Evolutionary conservation across 2,329 filamentous ascomycete species (phyloP), one percentile per base, ranked within the genome.

Genomic region (Herpotrichia juniperi): DNA sequence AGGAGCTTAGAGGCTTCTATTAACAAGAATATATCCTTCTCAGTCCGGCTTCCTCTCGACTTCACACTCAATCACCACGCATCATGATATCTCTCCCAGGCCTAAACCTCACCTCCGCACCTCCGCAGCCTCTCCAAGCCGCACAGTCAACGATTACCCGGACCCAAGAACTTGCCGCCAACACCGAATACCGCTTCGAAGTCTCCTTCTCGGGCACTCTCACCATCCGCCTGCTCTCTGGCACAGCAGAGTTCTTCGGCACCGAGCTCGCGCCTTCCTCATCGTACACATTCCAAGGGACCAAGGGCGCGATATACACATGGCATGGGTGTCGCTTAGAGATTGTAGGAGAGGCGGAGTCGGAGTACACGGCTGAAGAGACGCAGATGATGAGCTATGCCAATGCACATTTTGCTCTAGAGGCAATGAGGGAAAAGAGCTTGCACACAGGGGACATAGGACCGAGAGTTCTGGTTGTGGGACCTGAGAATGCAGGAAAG

Each of bases 191-290:
- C 57, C 74, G 74, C 57, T 76, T 76, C 62, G 74, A 76, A 59
- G 72, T 73, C 50, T 50, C 63, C 48, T 75, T 74, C 64, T 52
- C 59, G 1, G 64, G 63, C 24, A 62, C 62, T 16, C 60, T 76
- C 28, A 66, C 64, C 11, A 66, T 81, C 61, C 75, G 92, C 78
- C 80, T 97, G 22, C 76, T 91, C 50, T 85, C 83, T 28, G 94
- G 94, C 55, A 91, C 88, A 1, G 94, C 93, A 43, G 94, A 99
- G 74, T 86, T 96, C 68, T 96, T 97, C 71, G 94, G 94, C 69
- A 93, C 93, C 49, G 94, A 99, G 77, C 88, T 99, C 37, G 92
- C 92, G 10, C 82, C 85, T 9, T 89, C 88, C 50, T 88, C 89
- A 46, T 82, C 84, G 9, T 97, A 97, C 78, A 87, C 82, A 26